Evolutionary conservation across 2,329 filamentous ascomycete genomes (phyloP).

Genomic region (Aspergillus carbonarius): DNA sequence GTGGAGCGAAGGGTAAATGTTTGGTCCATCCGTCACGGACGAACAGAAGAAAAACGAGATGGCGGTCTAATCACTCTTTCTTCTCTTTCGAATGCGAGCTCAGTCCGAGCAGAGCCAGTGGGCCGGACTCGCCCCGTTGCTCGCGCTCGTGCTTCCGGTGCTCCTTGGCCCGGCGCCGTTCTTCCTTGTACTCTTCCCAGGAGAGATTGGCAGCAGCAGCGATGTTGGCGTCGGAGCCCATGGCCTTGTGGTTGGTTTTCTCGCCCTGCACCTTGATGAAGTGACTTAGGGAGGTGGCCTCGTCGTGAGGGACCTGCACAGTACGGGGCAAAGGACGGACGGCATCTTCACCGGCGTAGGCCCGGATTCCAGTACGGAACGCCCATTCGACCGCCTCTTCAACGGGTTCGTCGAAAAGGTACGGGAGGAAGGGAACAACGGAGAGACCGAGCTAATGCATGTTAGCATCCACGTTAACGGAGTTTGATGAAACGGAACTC

Average conservation of each 20-base stretch:
- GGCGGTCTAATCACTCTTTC: slow-evolving; percentile 11
- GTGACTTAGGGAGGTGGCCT: slow-evolving; percentile 22
- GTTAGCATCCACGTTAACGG: slow-evolving; percentile 17
- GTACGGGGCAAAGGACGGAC: slow-evolving; percentile 39
- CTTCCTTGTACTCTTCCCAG: slow-evolving; percentile 38
- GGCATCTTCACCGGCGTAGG: slow-evolving; percentile 65
- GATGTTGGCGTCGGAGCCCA: slow-evolving; percentile 1
- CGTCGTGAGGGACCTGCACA: slow-evolving; percentile 9
- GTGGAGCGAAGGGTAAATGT: neutral
- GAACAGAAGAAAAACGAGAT: neutral
- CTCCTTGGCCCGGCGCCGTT: slow-evolving; percentile 29
- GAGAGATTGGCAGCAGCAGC: slow-evolving; percentile 22
- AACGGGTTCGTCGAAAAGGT: slow-evolving; percentile 86
- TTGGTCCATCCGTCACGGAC: neutral
- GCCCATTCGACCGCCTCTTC: slow-evolving; percentile 87
- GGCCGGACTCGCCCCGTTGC: slow-evolving; percentile 17
- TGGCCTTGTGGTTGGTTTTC: slow-evolving; percentile 10
- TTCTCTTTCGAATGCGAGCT: slow-evolving; percentile 16
- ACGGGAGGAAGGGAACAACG: slow-evolving; percentile 79
- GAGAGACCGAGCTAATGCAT: slow-evolving; percentile 59
- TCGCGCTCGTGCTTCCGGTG: slow-evolving; percentile 25
- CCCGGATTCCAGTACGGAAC: slow-evolving; percentile 79
- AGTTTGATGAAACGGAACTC: slow-evolving; percentile 39
- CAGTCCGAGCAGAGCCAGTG: slow-evolving; percentile 16
- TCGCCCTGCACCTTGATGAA: slow-evolving; percentile 22